These are phyloP conservation scores for Aleurites moluccanus DNA, from an alignment of 441 rosid species.

Conservation along the genomic window DNA sequence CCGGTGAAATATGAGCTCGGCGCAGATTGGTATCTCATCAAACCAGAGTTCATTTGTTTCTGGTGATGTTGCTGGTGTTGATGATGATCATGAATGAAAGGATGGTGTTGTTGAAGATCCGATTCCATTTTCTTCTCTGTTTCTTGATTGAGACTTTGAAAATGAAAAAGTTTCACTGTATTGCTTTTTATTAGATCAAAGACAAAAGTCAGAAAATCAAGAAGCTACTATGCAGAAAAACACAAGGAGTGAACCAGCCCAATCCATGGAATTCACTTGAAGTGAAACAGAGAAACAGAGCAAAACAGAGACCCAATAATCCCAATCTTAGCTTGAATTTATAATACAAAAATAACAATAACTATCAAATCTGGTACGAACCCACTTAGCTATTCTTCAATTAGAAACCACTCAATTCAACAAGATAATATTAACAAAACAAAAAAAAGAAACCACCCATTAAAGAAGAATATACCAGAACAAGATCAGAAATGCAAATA, in stretches of 20 bases:
- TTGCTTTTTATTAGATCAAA: constrained; percentile 9
- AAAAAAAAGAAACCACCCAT: constrained; percentile 11
- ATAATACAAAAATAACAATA: not conserved
- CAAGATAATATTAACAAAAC: constrained; percentile 20
- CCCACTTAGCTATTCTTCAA: constrained; percentile 29
- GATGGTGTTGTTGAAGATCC: constrained; percentile 64
- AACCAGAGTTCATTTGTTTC: constrained; percentile 49
- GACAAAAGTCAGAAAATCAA: not conserved
- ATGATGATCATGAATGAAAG: constrained; percentile 34
- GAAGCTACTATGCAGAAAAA: not conserved
- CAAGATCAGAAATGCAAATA: constrained; percentile 18
- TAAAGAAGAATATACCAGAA: constrained; percentile 13
- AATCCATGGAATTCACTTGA: not conserved
- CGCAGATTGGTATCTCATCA: constrained; percentile 83
- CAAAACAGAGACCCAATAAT: constrained; percentile 6
- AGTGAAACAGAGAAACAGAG: constrained; percentile 23
- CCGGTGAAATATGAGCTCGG: constrained; percentile 72
- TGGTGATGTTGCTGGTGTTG: constrained; percentile 36
- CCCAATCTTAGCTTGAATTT: constrained; percentile 13
- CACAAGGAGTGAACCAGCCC: not conserved
- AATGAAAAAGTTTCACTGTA: not conserved
- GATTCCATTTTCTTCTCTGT: constrained; percentile 58
- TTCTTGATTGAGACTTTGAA: not conserved
- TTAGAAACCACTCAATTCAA: constrained; percentile 25
- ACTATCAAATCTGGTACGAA: constrained; percentile 25